Conservation (phyloP, 225 moss, liverwort and hornwort genomes). For the Takakia lepidozioides region DNA sequence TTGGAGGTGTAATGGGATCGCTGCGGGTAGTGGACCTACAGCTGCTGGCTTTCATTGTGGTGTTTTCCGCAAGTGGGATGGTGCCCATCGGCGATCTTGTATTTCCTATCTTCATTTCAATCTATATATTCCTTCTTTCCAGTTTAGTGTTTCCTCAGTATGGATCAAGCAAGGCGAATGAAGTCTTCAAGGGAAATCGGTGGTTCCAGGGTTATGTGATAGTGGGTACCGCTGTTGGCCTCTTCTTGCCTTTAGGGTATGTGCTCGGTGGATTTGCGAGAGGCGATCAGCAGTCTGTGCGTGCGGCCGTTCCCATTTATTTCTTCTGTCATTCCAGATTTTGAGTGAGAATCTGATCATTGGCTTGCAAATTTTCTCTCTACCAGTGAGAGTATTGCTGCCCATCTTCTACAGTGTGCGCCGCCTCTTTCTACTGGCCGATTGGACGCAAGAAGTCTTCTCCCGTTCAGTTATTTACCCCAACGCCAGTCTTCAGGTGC, state of each 20-base stretch:
- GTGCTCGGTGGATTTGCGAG: slow-evolving; percentile 45
- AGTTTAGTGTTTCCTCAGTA: slow-evolving; percentile 35
- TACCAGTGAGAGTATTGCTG: slow-evolving; percentile 39
- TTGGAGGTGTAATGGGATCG: slow-evolving; percentile 55
- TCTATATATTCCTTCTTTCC: slow-evolving; percentile 36
- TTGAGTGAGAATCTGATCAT: slow-evolving; percentile 42
- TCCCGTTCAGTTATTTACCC: slow-evolving; percentile 8
- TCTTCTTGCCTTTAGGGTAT: slow-evolving; percentile 44
- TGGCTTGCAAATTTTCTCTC: slow-evolving; percentile 27
- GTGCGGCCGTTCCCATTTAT: slow-evolving; percentile 46
- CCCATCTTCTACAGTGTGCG: slow-evolving; percentile 41
- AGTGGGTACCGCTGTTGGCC: slow-evolving; percentile 25
- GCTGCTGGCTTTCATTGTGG: slow-evolving; percentile 54
- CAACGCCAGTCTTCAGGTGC: slow-evolving; percentile 32
- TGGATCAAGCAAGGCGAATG: slow-evolving; percentile 22
- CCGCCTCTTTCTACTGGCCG: slow-evolving; percentile 28
- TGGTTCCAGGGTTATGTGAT: slow-evolving; percentile 38
- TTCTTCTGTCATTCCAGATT: slow-evolving; percentile 52
- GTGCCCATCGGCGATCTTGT: slow-evolving; percentile 34
- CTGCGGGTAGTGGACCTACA: slow-evolving; percentile 49
- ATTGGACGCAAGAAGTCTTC: slow-evolving; percentile 35
- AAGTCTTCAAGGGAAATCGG: slow-evolving; percentile 36
- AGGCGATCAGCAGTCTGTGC: slow-evolving; percentile 38
- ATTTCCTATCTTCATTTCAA: slow-evolving; percentile 36
- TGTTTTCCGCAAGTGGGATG: slow-evolving; percentile 44